Evolutionary conservation across 2,329 filamentous ascomycete genomes (phyloP), one percentile per base, ranked within the genome.

Genomic region (Aplosporella prunicola): DNA sequence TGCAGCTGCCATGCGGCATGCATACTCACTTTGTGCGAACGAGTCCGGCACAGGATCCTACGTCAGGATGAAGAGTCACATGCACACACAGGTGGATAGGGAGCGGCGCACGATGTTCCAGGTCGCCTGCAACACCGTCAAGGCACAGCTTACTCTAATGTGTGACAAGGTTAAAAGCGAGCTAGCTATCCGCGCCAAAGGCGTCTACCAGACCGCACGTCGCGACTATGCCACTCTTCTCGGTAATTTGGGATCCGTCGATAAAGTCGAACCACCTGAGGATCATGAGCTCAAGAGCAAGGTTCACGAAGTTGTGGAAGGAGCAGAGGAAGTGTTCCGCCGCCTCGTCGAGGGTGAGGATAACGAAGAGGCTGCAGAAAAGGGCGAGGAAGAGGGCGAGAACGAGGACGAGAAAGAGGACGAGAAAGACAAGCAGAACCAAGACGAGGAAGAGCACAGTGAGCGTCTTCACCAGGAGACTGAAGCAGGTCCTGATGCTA

Each of bases 41-140:
- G 68, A 76, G 47, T 25, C 26, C n/a, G 70, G 66, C 49, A 36
- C 45, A 43, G 72, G 74, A 3, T 58, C 51, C 9, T 75, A 57
- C 48, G 53, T 40, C 23, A 63, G 72, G 2, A 78, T 78, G 68
- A 76, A 74, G 44, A 40, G 32, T 0, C 43, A 56, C 17, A 74
- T 78, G 69, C 38, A 38, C 0, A 27, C 45, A 0, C 62, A 75
- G 37, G 61, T 78, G 2, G 51, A 63, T 0, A 24, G 32, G 0
- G 35, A 51, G 4, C 62, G 65, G 2, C 42, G 56, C 9, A 46
- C 42, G 1, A 78, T 78, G 72, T 78, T 77, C 47, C 43, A 47
- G 2, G 44, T 59, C 4, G 67, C 68, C 0, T 62, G 61, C 0
- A 40, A 62, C 1, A 53, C 55, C 3, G 67, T 74, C 7, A 57